These are phyloP conservation scores for Hawksworthiomyces lignivorus DNA, from an alignment of 2,329 filamentous ascomycete species.

Conservation along the genomic window DNA sequence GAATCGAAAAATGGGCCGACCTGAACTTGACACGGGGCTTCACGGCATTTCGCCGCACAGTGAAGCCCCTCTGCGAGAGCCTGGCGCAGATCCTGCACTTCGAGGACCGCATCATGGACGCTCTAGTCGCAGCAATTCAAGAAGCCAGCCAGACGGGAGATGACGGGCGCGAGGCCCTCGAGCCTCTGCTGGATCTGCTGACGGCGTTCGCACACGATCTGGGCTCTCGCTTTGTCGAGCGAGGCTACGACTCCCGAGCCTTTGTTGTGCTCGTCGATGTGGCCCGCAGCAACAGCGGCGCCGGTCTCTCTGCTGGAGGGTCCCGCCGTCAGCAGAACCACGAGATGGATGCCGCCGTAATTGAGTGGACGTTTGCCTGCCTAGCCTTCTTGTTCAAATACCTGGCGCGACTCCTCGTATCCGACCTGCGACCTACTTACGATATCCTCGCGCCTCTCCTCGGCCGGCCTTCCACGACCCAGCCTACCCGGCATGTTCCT, in stretches of 20 bases:
- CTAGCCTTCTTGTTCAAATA: slow-evolving; percentile 97
- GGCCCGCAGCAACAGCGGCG: slow-evolving; percentile 33
- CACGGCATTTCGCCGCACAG: slow-evolving; percentile 65
- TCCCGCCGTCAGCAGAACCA: slow-evolving; percentile 37
- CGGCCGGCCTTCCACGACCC: slow-evolving; percentile 47
- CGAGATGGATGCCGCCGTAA: slow-evolving; percentile 74
- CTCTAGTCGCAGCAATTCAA: slow-evolving; percentile 68
- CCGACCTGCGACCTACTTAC: slow-evolving; percentile 77
- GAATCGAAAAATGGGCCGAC: slow-evolving; percentile 82
- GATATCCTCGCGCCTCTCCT: slow-evolving; percentile 77
- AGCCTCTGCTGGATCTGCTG: slow-evolving; percentile 80
- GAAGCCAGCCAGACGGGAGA: slow-evolving; percentile 30
- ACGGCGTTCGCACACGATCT: slow-evolving; percentile 93
- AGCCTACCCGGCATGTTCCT: slow-evolving; percentile 45
- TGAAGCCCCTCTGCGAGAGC: slow-evolving; percentile 74
- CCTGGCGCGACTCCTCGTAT: slow-evolving; percentile 76
- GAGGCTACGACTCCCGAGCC: slow-evolving; percentile 64
- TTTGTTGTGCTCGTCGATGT: slow-evolving; percentile 70
- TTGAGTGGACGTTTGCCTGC: slow-evolving; percentile 95
- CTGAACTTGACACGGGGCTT: slow-evolving; percentile 83
- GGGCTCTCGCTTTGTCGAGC: slow-evolving; percentile 70
- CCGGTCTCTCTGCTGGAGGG: slow-evolving; percentile 8
- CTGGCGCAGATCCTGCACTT: slow-evolving; percentile 89
- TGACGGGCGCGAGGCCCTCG: slow-evolving; percentile 68
- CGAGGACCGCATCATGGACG: slow-evolving; percentile 73